These are phyloP conservation scores for Xylaria sp. DNA, from an alignment of 2,329 filamentous ascomycete genomes.

Conservation along the genomic window DNA sequence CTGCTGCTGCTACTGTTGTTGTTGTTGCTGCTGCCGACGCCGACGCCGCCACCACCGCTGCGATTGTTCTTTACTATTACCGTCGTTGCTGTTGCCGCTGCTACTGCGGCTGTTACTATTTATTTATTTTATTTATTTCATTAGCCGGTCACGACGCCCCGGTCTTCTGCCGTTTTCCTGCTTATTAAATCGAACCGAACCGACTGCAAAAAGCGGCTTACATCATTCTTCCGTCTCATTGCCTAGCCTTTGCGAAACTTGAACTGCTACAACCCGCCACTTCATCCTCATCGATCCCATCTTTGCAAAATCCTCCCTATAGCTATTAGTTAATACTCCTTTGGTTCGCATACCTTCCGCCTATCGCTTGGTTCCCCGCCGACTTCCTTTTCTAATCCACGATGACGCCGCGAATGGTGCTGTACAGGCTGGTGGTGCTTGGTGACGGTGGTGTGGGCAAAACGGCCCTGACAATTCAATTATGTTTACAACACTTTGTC, in stretches of 20 bases:
- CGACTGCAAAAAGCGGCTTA: conserved; percentile 33
- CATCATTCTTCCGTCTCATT: conserved; percentile 35
- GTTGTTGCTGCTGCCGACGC: conserved; percentile 1
- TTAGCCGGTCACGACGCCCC: conserved; percentile 22
- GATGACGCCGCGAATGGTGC: conserved; percentile 93
- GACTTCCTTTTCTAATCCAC: conserved; percentile 48
- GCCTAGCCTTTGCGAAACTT: conserved; percentile 29
- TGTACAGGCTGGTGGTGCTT: conserved; percentile 95
- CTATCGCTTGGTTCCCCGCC: conserved; percentile 43
- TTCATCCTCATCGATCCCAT: conserved; percentile 8
- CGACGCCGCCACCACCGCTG: not conserved
- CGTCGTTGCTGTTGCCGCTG: conserved; percentile 14
- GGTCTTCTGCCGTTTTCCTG: conserved; percentile 16
- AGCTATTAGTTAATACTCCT: conserved; percentile 34
- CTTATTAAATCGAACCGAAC: conserved; percentile 31
- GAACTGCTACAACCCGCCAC: conserved; percentile 21
- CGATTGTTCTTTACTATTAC: conserved; percentile 1
- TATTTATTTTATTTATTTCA: conserved; percentile 26
- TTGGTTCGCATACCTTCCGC: conserved; percentile 20
- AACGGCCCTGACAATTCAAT: conserved; percentile 93
- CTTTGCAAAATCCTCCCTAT: conserved; percentile 28
- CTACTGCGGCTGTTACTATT: conserved; percentile 3
- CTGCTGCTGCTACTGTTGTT: conserved; percentile 13
- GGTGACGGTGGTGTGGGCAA: conserved; percentile 95
- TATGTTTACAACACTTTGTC: conserved; percentile 98